Base-by-base conservation (phyloP, 169 alveolate genomes). In the Fabrea salina region DNA sequence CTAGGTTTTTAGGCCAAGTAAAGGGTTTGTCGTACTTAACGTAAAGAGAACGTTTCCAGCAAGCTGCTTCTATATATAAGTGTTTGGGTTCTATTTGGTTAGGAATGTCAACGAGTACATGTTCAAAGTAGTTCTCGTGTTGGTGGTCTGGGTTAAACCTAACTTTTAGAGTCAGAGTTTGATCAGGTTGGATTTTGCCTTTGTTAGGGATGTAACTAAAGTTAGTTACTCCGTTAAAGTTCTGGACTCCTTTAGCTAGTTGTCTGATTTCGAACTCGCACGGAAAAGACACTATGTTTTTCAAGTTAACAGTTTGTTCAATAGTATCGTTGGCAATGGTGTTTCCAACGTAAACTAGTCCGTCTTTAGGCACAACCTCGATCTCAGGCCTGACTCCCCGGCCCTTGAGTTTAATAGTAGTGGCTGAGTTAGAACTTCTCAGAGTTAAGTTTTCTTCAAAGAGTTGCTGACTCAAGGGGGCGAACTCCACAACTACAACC, bases 311-410 rank as follows among this genome's bases (percentile, higher is more conserved):
- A 19, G 82, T 54, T 80, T 88, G 87, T 68, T 92, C 96, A 3
- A 82, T 86, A 30, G 66, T 67, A 54, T 92, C 95, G 22, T 86
- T 88, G 35, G 80, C 59, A 7, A 92, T 56, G 27, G 88, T 82
- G 49, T 91, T 90, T 32, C 94, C 95, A 35, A 90, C 77, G 50
- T 84, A 72, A 16, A 92, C 35, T 19, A 92, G 70, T 11, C 95
- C 95, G 61, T 92, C 89, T 71, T 85, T 87, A 19, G 89, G 85
- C 19, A 72, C 83, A 0, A 86, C 78, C 33, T 77, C 80, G 1
- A 92, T 93, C 82, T 90, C 94, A 19, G 96, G 96, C 53, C 93
- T 86, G 7, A 92, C 96, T n/a, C 96, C 96, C 41, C 84, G 67
- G 40, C 96, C 96, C 44, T 88, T 92, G 33, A 92, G 61, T 33